Conservation (phyloP, 1,139 yeast genomes). For the Casaregolazyma lundiana region DNA sequence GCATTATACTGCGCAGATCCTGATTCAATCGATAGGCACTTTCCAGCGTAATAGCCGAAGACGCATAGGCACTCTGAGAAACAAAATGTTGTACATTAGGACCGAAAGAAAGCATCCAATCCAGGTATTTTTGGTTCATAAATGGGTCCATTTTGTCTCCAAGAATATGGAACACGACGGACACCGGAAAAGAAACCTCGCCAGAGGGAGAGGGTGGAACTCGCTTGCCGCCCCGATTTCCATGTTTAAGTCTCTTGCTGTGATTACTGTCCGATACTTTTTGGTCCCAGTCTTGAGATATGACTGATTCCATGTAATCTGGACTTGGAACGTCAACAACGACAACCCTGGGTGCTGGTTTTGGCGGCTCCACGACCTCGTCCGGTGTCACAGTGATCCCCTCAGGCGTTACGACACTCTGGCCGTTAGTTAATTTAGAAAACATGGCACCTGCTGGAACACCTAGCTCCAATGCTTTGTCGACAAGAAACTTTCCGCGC, state of each 20-base stretch:
- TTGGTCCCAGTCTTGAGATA: conserved; percentile 23
- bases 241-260: conserved; percentile 8
- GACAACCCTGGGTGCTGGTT: conserved; percentile 54
- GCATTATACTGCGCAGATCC: conserved; percentile 54
- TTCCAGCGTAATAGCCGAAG: conserved; percentile 56
- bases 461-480: conserved; percentile 63
- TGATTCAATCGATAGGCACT: conserved; percentile 52
- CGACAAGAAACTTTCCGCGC: conserved; percentile 72
- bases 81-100: conserved; percentile 55
- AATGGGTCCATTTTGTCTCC: conserved; percentile 58
- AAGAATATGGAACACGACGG: conserved; percentile 68
- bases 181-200: conserved; percentile 29
- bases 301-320: conserved; percentile 41
- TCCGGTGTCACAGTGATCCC: conserved; percentile 61
- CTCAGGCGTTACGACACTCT: conserved; percentile 50
- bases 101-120: conserved; percentile 49
- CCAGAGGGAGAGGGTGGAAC: conserved; percentile 29
- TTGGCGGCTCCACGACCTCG: conserved; percentile 66
- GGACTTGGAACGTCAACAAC: conserved; percentile 69
- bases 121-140: conserved; percentile 29
- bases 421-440: conserved; percentile 57
- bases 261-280: conserved; percentile 8
- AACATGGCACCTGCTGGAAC: conserved; percentile 62
- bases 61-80: conserved; percentile 61
- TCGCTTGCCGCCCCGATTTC: conserved; percentile 10